Base-by-base conservation (phyloP, 768 basidiomycete genomes). In the Leucosporidium scottii region DNA sequence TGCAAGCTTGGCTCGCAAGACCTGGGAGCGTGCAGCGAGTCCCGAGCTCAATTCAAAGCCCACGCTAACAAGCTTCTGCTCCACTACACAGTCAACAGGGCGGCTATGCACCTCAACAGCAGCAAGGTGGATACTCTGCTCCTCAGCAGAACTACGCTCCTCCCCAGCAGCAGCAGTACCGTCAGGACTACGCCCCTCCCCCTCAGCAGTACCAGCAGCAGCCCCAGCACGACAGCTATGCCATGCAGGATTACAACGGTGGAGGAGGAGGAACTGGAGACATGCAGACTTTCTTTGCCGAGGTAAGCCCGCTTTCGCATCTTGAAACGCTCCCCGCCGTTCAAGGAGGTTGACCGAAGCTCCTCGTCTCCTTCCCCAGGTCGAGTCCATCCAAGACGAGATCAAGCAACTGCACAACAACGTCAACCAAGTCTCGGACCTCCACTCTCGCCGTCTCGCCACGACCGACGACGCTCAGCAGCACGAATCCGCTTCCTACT, bases 361-460 rank as follows among this genome's bases (percentile, higher is more conserved):
- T 34, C 39, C 30, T 30, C 25, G 0, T 23, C 6, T 30, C 17
- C 10, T 18, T 44, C 53, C 18, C 6, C 51, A 74, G 70, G 71
- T 77, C 56, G 68, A 59, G 28, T 62, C 61, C 28, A 68, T 77
- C 48, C 74, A 72, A 54, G 65, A 70, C 55, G 65, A 62, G 28
- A 66, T 73, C 64, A 62, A 66, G 31, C 65, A 67, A 51, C 67
- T 76, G 17, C 68, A 74, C 27, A 34, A 64, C 30, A 70, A 71
- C 68, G 74, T 78, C 68, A 66, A 61, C 36, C 34, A 61, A 56
- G 75, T 79, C 47, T 68, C 72, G 13, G 75, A 78, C 27, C 70
- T 79, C 27, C 78, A 79, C 65, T 66, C 72, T 18, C 74, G 77
- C 28, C 75, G 76, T 6, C 71, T 78, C 30, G 76, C 78, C 63